Percentiles rank a stretch among this genome's conserved stretches.
phyloP scores from a whole-genome alignment of 352 stramenopile species.

The Phytophthora pluvialis region DNA sequence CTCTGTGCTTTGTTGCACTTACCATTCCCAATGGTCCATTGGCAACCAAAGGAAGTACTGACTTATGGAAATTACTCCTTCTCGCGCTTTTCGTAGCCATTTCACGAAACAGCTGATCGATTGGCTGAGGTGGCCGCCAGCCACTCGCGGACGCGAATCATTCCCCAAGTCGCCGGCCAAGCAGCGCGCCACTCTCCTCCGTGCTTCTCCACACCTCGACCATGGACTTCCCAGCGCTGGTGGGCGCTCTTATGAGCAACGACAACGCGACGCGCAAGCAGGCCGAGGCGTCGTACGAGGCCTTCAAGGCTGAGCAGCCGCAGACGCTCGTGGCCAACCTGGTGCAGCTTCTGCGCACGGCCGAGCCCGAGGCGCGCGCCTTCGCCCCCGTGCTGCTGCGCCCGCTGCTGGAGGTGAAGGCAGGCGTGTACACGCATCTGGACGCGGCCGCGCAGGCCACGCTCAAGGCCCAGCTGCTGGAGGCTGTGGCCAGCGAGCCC shows the following conservation, averaged over 20 bases:
- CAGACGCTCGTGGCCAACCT: constrained; percentile 71
- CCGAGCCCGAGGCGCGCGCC: constrained; percentile 67
- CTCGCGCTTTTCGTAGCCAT: constrained; percentile 32
- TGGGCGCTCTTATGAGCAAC: constrained; percentile 78
- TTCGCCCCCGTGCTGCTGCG: constrained; percentile 85
- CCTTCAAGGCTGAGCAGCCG: constrained; percentile 70
- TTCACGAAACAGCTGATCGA: constrained; percentile 37
- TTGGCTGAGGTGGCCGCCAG: constrained; percentile 29
- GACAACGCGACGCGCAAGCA: constrained; percentile 78
- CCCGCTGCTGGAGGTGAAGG: constrained; percentile 73
- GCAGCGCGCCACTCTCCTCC: neutral
- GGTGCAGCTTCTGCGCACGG: constrained; percentile 62
- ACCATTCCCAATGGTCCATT: too few relatives aligned
- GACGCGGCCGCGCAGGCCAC: constrained; percentile 54
- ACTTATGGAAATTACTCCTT: neutral
- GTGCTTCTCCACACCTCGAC: neutral
- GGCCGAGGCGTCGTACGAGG: constrained; percentile 78
- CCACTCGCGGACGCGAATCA: constrained; percentile 6
- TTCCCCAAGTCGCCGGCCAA: constrained; percentile 29
- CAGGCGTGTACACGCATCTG: constrained; percentile 69
- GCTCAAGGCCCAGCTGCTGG: constrained; percentile 79
- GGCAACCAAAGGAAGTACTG: too few relatives aligned
- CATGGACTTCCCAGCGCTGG: constrained; percentile 81
- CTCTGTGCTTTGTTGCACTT: too few relatives aligned
- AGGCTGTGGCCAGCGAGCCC: constrained; percentile 66